phyloP scores from a whole-genome alignment of 352 stramenopile species.

The Globisporangium splendens region DNA sequence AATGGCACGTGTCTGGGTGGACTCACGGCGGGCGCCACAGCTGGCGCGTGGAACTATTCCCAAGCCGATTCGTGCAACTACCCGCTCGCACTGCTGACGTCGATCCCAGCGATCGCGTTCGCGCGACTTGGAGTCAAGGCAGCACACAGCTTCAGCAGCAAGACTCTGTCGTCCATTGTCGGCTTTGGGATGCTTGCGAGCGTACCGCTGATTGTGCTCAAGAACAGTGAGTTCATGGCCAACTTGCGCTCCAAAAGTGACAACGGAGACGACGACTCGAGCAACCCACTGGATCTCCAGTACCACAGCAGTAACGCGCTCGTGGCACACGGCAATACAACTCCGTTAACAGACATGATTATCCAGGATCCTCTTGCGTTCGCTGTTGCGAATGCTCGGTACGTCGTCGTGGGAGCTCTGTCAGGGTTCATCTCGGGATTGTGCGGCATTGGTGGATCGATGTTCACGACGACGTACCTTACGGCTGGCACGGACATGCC shows the following conservation, averaged over 20 bases:
- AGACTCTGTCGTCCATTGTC: constrained; percentile 17
- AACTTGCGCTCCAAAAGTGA: neutral
- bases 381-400: constrained; percentile 14
- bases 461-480: constrained; percentile 28
- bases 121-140: constrained; percentile 18
- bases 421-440: constrained; percentile 27
- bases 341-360: neutral
- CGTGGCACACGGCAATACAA: too few relatives aligned
- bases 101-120: constrained; percentile 20
- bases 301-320: too few relatives aligned
- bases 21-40: constrained; percentile 20
- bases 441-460: constrained; percentile 22
- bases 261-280: too few relatives aligned
- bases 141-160: constrained; percentile 21
- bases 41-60: constrained; percentile 24
- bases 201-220: constrained; percentile 23
- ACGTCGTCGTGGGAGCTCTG: constrained; percentile 16
- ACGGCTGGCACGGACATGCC: constrained; percentile 25
- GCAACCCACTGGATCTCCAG: too few relatives aligned
- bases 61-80: constrained; percentile 20
- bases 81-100: constrained; percentile 19
- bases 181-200: constrained; percentile 24
- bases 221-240: constrained; percentile 8
- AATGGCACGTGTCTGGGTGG: constrained; percentile 25
- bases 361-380: constrained; percentile 11